Base-by-base conservation (phyloP, 495 filamentous ascomycete genomes). In the Arthonia radiata region DNA sequence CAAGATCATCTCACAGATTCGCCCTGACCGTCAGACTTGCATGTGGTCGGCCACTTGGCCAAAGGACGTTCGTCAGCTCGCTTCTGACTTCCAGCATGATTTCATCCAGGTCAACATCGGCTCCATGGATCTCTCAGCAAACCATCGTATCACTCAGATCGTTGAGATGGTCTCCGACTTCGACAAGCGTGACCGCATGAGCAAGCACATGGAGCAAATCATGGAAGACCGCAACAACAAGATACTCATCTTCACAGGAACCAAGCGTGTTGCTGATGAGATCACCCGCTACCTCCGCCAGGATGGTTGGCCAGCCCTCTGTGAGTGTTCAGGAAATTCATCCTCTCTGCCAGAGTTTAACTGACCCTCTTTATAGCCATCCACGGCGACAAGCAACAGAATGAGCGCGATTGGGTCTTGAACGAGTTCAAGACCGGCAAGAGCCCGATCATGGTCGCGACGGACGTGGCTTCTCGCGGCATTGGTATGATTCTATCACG, bases 41-140 rank as follows among this genome's bases (percentile, higher is more conserved):
- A 97, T 97, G 86, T 97, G 86, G 86, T 97, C 86, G 31, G 86
- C 86, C 39, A 97, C 86, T 5, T 97, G 86, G 86, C 86, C 86
- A 35, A 97, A 94, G 67, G 86, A 97, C 48, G 83, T 97, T 37
- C 82, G 86, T 39, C 73, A 78, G 44, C 59, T 94, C 32, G 86
- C 86, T n/a, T 61, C 74, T 17, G 86, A 97, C 47, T 97, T 89
- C 61, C 64, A 90, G 37, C 71, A 71, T 41, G 72, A 97, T 44
- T 93, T 83, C 54, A 97, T 97, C 43, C 86, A 97, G 54, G 86
- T 94, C 50, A 97, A 94, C 57, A 83, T 97, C 48, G 86, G 86
- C 44, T 97, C 86, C 26, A 64, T 86, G 62, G 86, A 94, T 30
- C 61, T 97, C 19, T 79, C 89, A 42, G 86, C 86, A 54, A 94